These are phyloP conservation scores for Miamiensis avidus DNA, from an alignment of 169 alveolate genomes.

Conservation along the genomic window DNA sequence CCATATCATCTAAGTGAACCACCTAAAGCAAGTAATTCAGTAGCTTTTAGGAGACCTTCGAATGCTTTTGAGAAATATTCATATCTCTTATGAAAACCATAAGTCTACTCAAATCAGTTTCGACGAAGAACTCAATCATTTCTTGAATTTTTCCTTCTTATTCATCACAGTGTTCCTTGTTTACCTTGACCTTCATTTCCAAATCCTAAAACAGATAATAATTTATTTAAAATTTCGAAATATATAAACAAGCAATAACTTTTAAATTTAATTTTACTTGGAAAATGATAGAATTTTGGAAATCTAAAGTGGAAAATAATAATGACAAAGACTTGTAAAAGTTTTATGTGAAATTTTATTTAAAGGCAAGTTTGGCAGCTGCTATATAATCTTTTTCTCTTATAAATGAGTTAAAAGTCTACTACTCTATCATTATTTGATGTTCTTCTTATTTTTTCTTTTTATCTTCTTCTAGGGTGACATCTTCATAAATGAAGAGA, in stretches of 20 bases:
- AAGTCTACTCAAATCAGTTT: slow-evolving; percentile 24
- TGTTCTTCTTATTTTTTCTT: slow-evolving; percentile 61
- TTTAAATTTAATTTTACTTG: too few species aligned
- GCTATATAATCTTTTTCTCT: slow-evolving; percentile 65
- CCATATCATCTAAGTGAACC: slow-evolving; percentile 30
- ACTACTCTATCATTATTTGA: slow-evolving; percentile 60
- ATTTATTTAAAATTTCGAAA: slow-evolving; percentile 1
- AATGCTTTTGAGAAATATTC: slow-evolving; percentile 48
- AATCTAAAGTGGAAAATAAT: slow-evolving; percentile 1
- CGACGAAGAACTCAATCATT: slow-evolving; percentile 6
- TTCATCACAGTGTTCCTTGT: slow-evolving; percentile 17
- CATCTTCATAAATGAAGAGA: slow-evolving; percentile 77
- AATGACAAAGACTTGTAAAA: slow-evolving; percentile 50
- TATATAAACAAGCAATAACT: too few species aligned
- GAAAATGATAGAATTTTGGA: slow-evolving; percentile 5
- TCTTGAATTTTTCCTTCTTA: slow-evolving; percentile 3
- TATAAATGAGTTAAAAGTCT: slow-evolving; percentile 61
- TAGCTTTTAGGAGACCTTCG: slow-evolving; percentile 48
- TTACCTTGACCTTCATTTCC: slow-evolving; percentile 2
- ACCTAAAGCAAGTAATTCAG: slow-evolving; percentile 38
- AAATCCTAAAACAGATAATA: neutral
- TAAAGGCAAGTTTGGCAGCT: slow-evolving; percentile 79
- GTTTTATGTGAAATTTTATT: slow-evolving; percentile 60
- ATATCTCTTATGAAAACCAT: slow-evolving; percentile 52
- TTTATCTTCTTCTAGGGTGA: slow-evolving; percentile 69